Evolutionary conservation across 1,139 yeast genomes (phyloP).

Genomic region (Suhomyces panamericanus): DNA sequence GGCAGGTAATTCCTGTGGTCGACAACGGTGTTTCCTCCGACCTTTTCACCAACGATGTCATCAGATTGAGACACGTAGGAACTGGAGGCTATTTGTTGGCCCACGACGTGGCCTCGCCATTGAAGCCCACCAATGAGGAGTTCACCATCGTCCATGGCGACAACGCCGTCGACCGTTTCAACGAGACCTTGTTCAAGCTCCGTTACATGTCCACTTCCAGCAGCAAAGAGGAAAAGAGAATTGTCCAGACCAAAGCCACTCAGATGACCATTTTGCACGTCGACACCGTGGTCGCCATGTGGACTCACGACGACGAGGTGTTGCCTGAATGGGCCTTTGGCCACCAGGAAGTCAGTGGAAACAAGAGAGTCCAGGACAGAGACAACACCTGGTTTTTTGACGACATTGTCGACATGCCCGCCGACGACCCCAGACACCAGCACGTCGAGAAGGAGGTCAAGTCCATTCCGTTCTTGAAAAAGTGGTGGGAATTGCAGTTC

Average conservation of each 20-base stretch:
- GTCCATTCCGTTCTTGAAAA: slow-evolving; percentile 68
- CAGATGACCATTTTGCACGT: slow-evolving; percentile 72
- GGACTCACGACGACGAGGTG: slow-evolving; percentile 83
- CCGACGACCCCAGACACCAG: slow-evolving; percentile 58
- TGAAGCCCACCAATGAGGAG: slow-evolving; percentile 24
- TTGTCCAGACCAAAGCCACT: slow-evolving; percentile 69
- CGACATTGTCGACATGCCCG: slow-evolving; percentile 57
- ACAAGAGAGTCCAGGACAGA: slow-evolving; percentile 69
- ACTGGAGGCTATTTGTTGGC: slow-evolving; percentile 80
- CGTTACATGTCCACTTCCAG: slow-evolving; percentile 52
- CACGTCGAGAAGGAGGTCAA: slow-evolving; percentile 60
- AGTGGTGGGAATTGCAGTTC: slow-evolving; percentile 87
- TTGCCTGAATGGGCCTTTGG: slow-evolving; percentile 94
- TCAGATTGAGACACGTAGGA: slow-evolving; percentile 79
- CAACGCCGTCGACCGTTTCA: slow-evolving; percentile 51
- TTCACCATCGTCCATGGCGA: slow-evolving; percentile 56
- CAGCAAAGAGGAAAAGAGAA: slow-evolving; percentile 48
- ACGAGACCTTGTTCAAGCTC: slow-evolving; percentile 78
- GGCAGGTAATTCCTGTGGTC: slow-evolving; percentile 78
- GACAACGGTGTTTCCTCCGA: slow-evolving; percentile 27
- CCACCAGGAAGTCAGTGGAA: slow-evolving; percentile 95
- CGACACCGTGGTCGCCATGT: slow-evolving; percentile 88
- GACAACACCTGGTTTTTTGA: slow-evolving; percentile 79
- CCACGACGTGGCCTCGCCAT: slow-evolving; percentile 89
- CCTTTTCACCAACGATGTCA: slow-evolving; percentile 56